A percentile compares a stretch with the other conserved stretches of the same genome.
Conservation (phyloP, 768 basidiomycete genomes). For the Amanita brunnescens region DNA sequence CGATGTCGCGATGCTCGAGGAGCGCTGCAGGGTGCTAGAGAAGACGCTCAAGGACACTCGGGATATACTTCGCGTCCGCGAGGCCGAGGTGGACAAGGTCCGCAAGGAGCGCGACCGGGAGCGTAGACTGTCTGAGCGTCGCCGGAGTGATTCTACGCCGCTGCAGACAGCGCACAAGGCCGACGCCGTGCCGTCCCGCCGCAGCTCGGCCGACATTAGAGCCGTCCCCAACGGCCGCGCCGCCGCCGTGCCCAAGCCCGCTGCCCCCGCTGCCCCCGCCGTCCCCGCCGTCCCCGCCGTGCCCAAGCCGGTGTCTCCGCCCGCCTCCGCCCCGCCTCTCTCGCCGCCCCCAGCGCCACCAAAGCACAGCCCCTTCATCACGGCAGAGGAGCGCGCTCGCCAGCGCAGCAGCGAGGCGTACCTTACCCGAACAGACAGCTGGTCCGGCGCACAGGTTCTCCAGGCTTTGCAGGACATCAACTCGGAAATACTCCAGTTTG, state of each 20-base stretch:
- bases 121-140: constrained; percentile 23
- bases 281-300: no score
- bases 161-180: background rate
- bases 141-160: constrained; percentile 15
- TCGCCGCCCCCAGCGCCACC: constrained; percentile 11
- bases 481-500: constrained; percentile 73
- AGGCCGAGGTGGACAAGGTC: constrained; percentile 51
- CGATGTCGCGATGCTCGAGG: constrained; percentile 49
- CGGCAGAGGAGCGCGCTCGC: constrained; percentile 51
- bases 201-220: background rate
- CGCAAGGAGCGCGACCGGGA: constrained; percentile 30
- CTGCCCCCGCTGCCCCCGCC: no score
- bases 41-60: constrained; percentile 55
- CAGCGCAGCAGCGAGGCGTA: constrained; percentile 53
- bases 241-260: no score
- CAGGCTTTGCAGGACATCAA: constrained; percentile 77
- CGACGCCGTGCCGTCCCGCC: background rate
- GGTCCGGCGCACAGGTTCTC: constrained; percentile 72
- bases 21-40: constrained; percentile 56
- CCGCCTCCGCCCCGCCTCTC: constrained; percentile 8
- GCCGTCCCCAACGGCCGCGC: no score
- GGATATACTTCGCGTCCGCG: constrained; percentile 47
- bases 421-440: constrained; percentile 64
- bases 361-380: constrained; percentile 13
- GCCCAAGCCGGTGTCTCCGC: constrained; percentile 11